These are phyloP conservation scores for Eucalyptus brandiana DNA, from an alignment of 345 rosid genomes.

Conservation along the genomic window DNA sequence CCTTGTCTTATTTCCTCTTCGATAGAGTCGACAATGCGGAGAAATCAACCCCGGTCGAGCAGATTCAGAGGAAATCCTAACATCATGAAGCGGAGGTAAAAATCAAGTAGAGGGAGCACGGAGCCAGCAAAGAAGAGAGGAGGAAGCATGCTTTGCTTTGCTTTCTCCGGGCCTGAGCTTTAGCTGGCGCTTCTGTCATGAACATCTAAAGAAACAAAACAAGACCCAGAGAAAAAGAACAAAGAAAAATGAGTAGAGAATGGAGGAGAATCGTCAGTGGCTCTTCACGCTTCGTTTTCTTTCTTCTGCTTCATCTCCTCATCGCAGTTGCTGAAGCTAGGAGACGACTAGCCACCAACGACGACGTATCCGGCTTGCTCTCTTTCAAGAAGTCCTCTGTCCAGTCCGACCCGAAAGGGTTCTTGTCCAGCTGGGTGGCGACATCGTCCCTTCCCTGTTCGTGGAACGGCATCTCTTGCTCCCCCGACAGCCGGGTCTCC, in stretches of 20 bases:
- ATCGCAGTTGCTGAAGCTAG: slow-evolving; percentile 10
- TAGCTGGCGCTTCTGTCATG: neutral
- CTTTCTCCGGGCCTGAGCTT: neutral
- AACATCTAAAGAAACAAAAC: neutral
- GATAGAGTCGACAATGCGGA: neutral
- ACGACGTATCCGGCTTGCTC: slow-evolving; percentile 30
- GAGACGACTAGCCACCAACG: neutral
- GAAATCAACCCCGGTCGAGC: neutral
- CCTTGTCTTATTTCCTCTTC: neutral
- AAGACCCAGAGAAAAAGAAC: neutral
- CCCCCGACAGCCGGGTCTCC: slow-evolving; percentile 26
- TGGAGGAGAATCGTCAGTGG: neutral
- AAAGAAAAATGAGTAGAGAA: neutral
- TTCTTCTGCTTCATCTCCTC: neutral
- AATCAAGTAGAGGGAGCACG: neutral
- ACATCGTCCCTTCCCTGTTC: slow-evolving; percentile 30
- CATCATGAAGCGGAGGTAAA: neutral
- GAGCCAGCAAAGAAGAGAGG: neutral
- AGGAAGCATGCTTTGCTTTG: neutral
- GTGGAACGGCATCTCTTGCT: slow-evolving; percentile 75
- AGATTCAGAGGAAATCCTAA: neutral
- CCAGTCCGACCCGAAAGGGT: slow-evolving; percentile 41
- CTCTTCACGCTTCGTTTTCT: neutral
- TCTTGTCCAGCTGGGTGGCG: slow-evolving; percentile 41
- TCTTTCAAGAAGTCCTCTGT: slow-evolving; percentile 61